Base-by-base conservation (phyloP, 441 rosid genomes). In the Dalechampia spathulata region DNA sequence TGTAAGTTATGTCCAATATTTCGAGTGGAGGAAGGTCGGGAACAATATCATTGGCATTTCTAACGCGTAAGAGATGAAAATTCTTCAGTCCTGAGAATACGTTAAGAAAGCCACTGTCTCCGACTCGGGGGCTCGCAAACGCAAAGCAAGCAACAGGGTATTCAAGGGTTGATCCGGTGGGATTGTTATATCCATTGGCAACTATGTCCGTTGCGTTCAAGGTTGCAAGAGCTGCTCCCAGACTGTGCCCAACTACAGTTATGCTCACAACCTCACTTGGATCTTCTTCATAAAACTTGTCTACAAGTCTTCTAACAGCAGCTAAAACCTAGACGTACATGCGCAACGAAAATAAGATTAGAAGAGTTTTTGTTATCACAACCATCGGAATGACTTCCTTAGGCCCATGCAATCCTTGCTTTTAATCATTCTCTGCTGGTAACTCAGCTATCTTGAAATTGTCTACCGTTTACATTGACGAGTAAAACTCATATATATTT, bases 191-290 rank as follows among this genome's bases (percentile, higher is more conserved):
- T 38, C 66, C 64, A 55, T 83, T 77, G 11, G 62, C 51, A 19
- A 58, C 60, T 11, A 81, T 69, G 70, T 83, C 84, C 43, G 68
- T 57, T 0, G 84, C 82, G 6, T 74, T 66, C n/a, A 83, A 59
- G 1, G 72, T 75, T 7, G 82, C 78, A 23, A 81, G 38, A 7
- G 77, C 81, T 28, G 72, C 68, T 0, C 82, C 83, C 42, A 79
- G 57, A 67, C 83, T 79, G 61, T 84, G 83, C 0, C 83, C 79
- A 0, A 66, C 67, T 22, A 81, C 49, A 0, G 85, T 81, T 64
- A 81, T 77, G 69, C 83, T 79, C 5, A 76, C 63, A 30, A 73
- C 80, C 59, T 81, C 80, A 2, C 27, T 55, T 15, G 25, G 10
- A 8, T 75, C 51, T 41, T 69, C 60, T 38, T 38, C 7, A 7